phyloP scores from a whole-genome alignment of 2,329 filamentous ascomycete species.

The Aureobasidium sp. region DNA sequence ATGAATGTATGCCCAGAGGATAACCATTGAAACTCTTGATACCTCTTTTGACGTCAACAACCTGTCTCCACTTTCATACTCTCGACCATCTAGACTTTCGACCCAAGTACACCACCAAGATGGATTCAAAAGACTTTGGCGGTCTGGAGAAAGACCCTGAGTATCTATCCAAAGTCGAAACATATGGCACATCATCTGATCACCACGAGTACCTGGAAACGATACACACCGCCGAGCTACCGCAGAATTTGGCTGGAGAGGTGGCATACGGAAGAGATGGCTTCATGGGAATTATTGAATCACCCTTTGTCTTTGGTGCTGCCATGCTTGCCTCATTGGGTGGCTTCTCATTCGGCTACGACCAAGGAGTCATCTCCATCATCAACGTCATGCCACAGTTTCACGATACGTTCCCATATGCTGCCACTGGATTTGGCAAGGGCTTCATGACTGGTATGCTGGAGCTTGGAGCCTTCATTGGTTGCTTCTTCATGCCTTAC shows the following conservation, averaged over 20 bases:
- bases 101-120: not conserved
- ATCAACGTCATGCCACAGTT: conserved; percentile 49
- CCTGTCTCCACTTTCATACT: not conserved
- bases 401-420: conserved; percentile 38
- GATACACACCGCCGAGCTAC: not conserved
- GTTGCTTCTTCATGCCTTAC: conserved; percentile 41
- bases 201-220: not conserved
- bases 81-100: not conserved
- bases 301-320: not conserved
- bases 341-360: not conserved
- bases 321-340: not conserved
- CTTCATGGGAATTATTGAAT: not conserved
- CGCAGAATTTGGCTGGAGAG: not conserved
- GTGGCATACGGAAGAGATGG: not conserved
- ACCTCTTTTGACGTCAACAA: too few relatives aligned
- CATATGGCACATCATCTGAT: not conserved
- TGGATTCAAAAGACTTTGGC: not conserved
- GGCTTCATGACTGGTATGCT: conserved; percentile 49
- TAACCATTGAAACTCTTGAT: too few relatives aligned
- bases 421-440: conserved; percentile 40
- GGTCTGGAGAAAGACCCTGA: not conserved
- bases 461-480: conserved; percentile 44
- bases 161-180: not conserved
- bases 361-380: conserved; percentile 29
- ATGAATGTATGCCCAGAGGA: too few relatives aligned